These are phyloP conservation scores for Penicillium canescens DNA, from an alignment of 495 filamentous ascomycete species.

Conservation along the genomic window DNA sequence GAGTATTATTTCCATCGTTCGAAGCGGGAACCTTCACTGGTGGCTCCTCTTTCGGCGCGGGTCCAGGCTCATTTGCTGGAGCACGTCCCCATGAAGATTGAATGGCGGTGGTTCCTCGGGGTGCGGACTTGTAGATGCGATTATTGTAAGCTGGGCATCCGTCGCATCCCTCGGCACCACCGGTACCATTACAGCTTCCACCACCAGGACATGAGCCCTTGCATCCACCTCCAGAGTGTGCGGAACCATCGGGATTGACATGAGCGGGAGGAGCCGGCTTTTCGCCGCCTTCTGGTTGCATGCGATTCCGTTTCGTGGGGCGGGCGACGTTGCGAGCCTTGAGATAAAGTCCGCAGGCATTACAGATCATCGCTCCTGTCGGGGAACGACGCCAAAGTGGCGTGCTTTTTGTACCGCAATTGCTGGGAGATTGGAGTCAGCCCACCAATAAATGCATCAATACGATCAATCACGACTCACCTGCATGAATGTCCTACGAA, in stretches of 20 bases:
- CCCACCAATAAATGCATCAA: neutral
- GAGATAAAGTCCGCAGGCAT: slow-evolving; percentile 92
- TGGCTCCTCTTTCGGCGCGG: slow-evolving; percentile 19
- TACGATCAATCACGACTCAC: slow-evolving; percentile 28
- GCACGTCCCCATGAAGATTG: slow-evolving; percentile 36
- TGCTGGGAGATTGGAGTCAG: slow-evolving; percentile 57
- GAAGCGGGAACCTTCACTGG: slow-evolving; percentile 19
- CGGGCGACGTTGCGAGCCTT: slow-evolving; percentile 90
- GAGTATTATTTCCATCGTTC: slow-evolving; percentile 62
- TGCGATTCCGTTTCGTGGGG: slow-evolving; percentile 80
- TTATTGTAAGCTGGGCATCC: slow-evolving; percentile 98
- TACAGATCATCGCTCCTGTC: slow-evolving; percentile 92
- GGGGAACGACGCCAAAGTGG: slow-evolving; percentile 95
- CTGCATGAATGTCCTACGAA: slow-evolving; percentile 57
- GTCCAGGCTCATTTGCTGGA: slow-evolving; percentile 25
- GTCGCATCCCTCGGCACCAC: slow-evolving; percentile 92
- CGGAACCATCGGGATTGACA: slow-evolving; percentile 13
- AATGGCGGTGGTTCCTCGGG: slow-evolving; percentile 30
- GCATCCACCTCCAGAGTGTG: slow-evolving; percentile 38
- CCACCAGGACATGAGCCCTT: slow-evolving; percentile 94
- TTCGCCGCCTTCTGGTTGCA: slow-evolving; percentile 35
- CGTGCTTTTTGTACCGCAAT: slow-evolving; percentile 90
- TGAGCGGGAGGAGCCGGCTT: slow-evolving; percentile 10
- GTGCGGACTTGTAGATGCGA: slow-evolving; percentile 79
- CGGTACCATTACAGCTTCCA: slow-evolving; percentile 94